Evolutionary conservation across 495 filamentous ascomycete species (phyloP).

Genomic region (Xylaria bambusicola): DNA sequence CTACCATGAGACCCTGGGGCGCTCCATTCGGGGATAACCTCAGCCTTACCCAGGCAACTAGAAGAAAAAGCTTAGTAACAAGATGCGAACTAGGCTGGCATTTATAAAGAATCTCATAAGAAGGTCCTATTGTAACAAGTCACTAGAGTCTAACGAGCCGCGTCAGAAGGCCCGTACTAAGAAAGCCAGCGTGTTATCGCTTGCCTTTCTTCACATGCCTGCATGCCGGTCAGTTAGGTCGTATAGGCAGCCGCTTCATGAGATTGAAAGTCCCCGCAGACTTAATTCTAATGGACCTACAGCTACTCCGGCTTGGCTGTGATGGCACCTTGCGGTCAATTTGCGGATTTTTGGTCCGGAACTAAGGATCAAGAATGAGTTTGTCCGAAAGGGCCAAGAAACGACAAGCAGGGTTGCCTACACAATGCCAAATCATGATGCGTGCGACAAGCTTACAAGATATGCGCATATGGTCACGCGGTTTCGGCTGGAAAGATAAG

Average conservation of each 20-base stretch:
- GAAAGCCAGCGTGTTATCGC: conserved; percentile 8
- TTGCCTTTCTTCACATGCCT: neutral
- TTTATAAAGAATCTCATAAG: neutral
- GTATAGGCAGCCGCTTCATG: neutral
- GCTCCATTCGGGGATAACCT: too few relatives aligned
- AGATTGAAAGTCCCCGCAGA: neutral
- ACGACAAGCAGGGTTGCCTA: neutral
- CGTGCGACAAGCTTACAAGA: neutral
- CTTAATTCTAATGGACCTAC: neutral
- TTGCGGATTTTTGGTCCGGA: conserved; percentile 9
- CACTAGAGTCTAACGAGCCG: neutral
- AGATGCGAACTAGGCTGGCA: neutral
- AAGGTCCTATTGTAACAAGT: conserved; percentile 2
- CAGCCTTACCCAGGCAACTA: neutral
- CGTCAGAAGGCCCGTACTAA: too few relatives aligned
- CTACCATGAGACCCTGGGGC: too few relatives aligned
- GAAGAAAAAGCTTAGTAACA: neutral
- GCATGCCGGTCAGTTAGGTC: conserved; percentile 1
- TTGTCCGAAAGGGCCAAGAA: neutral
- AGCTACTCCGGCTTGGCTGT: conserved; percentile 10
- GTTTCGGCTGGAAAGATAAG: neutral
- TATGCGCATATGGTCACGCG: neutral
- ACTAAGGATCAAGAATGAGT: conserved; percentile 4
- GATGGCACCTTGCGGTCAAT: neutral
- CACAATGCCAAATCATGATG: neutral